phyloP scores from a whole-genome alignment of 805 yeast species.

The Ascoidea rubescens region DNA sequence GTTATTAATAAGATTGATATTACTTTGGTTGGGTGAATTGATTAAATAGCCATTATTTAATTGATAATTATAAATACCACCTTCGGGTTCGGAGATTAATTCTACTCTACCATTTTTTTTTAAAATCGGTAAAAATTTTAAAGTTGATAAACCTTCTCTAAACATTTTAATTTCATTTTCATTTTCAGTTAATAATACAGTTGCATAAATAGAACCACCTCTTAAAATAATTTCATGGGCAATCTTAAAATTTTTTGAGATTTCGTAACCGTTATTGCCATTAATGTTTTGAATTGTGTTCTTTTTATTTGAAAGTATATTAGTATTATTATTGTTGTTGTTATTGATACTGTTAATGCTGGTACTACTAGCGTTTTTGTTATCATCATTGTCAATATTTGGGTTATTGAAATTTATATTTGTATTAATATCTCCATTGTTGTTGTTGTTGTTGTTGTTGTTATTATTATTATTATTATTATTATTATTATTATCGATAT shows the following conservation, averaged over 20 bases:
- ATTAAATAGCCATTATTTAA: neutral
- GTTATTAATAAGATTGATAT: slow-evolving; percentile 1
- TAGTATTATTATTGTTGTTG: neutral
- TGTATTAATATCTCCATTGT: too few relatives aligned
- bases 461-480: too few relatives aligned
- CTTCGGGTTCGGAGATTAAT: slow-evolving; percentile 31
- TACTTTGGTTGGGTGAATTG: slow-evolving; percentile 2
- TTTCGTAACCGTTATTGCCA: neutral
- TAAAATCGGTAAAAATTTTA: slow-evolving; percentile 64
- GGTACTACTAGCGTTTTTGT: neutral
- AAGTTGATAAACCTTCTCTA: slow-evolving; percentile 53
- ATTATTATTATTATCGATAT: too few relatives aligned
- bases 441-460: neutral
- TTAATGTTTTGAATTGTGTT: slow-evolving; percentile 3
- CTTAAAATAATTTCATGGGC: slow-evolving; percentile 10
- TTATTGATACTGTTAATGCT: neutral
- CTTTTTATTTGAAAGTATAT: too few relatives aligned
- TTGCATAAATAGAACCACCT: slow-evolving; percentile 34
- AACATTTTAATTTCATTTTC: slow-evolving; percentile 33
- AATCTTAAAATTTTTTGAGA: neutral
- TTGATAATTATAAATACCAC: slow-evolving; percentile 3
- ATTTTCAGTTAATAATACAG: slow-evolving; percentile 31
- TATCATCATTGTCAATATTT: too few relatives aligned
- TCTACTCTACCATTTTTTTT: slow-evolving; percentile 56
- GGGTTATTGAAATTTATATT: neutral